Conservation (phyloP, 352 stramenopile genomes). For the Elongisporangium senticosum region DNA sequence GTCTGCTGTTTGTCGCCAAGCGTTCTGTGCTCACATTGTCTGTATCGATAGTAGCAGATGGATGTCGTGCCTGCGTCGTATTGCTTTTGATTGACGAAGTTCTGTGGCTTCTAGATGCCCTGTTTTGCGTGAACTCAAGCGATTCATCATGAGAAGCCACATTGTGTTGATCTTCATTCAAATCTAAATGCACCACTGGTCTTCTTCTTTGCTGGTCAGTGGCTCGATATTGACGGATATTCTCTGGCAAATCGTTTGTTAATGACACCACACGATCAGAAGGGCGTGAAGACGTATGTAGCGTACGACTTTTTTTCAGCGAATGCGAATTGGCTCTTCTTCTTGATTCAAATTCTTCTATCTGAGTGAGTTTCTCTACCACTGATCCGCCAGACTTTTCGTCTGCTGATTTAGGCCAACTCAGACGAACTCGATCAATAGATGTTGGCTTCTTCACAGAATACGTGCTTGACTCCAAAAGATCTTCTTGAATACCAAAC, state of each 20-base stretch:
- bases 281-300: not conserved
- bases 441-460: conserved; percentile 8
- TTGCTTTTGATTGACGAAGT: not conserved
- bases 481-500: conserved; percentile 35
- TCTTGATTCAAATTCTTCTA: not conserved
- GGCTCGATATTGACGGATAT: not conserved
- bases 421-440: not conserved
- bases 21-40: not conserved
- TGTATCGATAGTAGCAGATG: not conserved
- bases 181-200: not conserved
- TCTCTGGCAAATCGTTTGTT: not conserved
- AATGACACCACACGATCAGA: not conserved
- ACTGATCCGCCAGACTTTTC: not conserved
- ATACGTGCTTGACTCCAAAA: conserved; percentile 27
- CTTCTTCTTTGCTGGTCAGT: not conserved
- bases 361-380: not conserved
- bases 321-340: not conserved
- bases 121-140: not conserved
- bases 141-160: not conserved
- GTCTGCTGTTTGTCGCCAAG: not conserved
- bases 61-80: not conserved
- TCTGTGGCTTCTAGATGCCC: not conserved
- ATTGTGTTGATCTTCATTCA: not conserved
- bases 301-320: not conserved
- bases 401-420: not conserved